phyloP scores from a whole-genome alignment of 768 basidiomycete genomes.

The Xerocomellus chrysenteron region DNA sequence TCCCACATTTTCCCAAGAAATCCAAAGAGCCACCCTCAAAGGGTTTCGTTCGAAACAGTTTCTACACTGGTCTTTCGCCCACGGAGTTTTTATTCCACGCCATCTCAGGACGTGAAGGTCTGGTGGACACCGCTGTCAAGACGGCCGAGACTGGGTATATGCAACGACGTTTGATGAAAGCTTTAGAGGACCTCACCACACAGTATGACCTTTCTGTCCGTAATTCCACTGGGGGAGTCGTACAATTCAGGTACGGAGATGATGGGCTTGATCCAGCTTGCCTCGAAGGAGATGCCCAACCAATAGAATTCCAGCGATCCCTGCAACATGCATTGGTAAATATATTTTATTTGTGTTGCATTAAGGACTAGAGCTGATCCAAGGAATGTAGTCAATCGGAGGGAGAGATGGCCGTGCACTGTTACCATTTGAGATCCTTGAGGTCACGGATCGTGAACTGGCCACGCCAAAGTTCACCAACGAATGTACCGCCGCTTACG shows the following conservation, averaged over 20 bases:
- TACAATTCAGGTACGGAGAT: conserved; percentile 96
- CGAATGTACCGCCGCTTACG: conserved; percentile 71
- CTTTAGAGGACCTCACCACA: conserved; percentile 92
- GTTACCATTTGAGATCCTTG: conserved; percentile 83
- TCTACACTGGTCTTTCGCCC: conserved; percentile 86
- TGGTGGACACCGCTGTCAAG: conserved; percentile 99
- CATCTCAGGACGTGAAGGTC: conserved; percentile 95
- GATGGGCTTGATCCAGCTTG: conserved; percentile 97
- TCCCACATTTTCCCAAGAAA: conserved; percentile 99
- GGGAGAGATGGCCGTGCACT: conserved; percentile 60
- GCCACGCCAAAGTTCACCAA: conserved; percentile 54
- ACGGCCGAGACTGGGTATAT: conserved; percentile 99
- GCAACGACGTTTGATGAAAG: conserved; percentile 99
- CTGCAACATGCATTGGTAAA: conserved; percentile 80
- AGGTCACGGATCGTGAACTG: conserved; percentile 67
- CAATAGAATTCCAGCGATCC: conserved; percentile 84
- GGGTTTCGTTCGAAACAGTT: conserved; percentile 97
- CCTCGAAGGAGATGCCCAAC: conserved; percentile 92
- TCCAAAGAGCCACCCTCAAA: conserved; percentile 95
- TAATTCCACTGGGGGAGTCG: conserved; percentile 91
- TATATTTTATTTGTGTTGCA: neutral
- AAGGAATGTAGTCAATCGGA: conserved; percentile 55
- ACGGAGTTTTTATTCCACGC: conserved; percentile 99
- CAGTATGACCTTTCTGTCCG: conserved; percentile 96
- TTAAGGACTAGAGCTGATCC: conserved; percentile 5